phyloP scores from a whole-genome alignment of 352 stramenopile species.

The Pythium sukuiense region DNA sequence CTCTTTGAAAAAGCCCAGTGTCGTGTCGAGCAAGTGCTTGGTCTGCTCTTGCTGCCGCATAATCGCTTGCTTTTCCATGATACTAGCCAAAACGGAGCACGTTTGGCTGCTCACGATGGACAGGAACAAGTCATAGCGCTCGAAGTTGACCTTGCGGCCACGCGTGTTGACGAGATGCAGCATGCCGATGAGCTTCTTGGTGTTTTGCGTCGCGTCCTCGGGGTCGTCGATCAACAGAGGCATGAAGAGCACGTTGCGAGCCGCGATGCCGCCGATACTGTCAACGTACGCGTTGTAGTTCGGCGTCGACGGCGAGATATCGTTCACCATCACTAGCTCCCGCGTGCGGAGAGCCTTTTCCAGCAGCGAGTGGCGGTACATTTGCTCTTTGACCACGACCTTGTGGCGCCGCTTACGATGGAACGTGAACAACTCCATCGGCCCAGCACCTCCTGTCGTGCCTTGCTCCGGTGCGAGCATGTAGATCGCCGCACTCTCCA shows the following conservation, averaged over 20 bases:
- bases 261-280: slow-evolving; percentile 51
- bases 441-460: neutral
- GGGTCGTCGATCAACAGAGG: slow-evolving; percentile 59
- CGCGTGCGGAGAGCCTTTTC: slow-evolving; percentile 44
- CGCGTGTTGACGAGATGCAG: slow-evolving; percentile 75
- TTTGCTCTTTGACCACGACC: slow-evolving; percentile 47
- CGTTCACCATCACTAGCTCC: slow-evolving; percentile 68
- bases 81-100: slow-evolving; percentile 64
- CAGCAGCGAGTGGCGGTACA: slow-evolving; percentile 58
- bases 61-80: slow-evolving; percentile 68
- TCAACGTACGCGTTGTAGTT: slow-evolving; percentile 72
- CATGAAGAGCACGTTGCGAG: slow-evolving; percentile 61
- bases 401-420: slow-evolving; percentile 67
- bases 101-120: slow-evolving; percentile 74
- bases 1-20: slow-evolving; percentile 81
- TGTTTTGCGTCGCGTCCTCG: slow-evolving; percentile 20
- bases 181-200: slow-evolving; percentile 56
- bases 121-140: slow-evolving; percentile 69
- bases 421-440: slow-evolving; percentile 62
- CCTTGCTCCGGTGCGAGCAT: slow-evolving; percentile 25
- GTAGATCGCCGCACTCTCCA: slow-evolving; percentile 68
- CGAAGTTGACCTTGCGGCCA: slow-evolving; percentile 58
- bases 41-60: slow-evolving; percentile 69
- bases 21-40: slow-evolving; percentile 58
- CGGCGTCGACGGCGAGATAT: slow-evolving; percentile 32